Conservation (phyloP, 2,329 filamentous ascomycete species). For the Akanthomyces uredinophilus region DNA sequence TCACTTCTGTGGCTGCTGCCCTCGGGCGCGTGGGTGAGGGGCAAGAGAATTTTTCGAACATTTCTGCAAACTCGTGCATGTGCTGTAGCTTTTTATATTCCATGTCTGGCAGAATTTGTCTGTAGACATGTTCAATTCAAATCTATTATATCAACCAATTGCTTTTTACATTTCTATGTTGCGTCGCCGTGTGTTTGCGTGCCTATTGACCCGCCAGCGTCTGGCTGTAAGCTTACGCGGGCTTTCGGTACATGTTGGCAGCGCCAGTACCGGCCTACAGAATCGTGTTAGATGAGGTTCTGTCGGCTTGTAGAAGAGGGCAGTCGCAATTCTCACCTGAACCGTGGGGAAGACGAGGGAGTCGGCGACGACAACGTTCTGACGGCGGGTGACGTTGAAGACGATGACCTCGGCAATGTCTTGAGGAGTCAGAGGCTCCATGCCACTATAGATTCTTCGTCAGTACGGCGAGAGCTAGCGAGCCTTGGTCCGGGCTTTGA, state of each 20-base stretch:
- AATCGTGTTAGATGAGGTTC: background rate
- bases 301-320: background rate
- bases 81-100: background rate
- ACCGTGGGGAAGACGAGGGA: slow-evolving; percentile 83
- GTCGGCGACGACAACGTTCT: slow-evolving; percentile 90
- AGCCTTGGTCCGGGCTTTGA: slow-evolving; percentile 13
- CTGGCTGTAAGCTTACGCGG: background rate
- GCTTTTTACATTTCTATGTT: slow-evolving; percentile 5
- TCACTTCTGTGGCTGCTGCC: slow-evolving; percentile 20
- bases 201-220: background rate
- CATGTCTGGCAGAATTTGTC: background rate
- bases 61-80: slow-evolving; percentile 15
- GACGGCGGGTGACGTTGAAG: slow-evolving; percentile 74
- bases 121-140: background rate
- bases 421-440: slow-evolving; percentile 78
- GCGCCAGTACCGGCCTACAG: slow-evolving; percentile 4
- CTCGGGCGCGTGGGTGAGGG: slow-evolving; percentile 29
- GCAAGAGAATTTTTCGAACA: slow-evolving; percentile 41
- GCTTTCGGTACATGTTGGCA: slow-evolving; percentile 8
- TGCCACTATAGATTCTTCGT: slow-evolving; percentile 45
- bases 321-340: slow-evolving; percentile 54
- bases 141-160: background rate
- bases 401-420: slow-evolving; percentile 90
- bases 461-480: background rate
- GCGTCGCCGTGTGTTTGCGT: slow-evolving; percentile 9